Evolutionary conservation across 495 filamentous ascomycete species (phyloP).

Genomic region (Trypethelium eluteriae): DNA sequence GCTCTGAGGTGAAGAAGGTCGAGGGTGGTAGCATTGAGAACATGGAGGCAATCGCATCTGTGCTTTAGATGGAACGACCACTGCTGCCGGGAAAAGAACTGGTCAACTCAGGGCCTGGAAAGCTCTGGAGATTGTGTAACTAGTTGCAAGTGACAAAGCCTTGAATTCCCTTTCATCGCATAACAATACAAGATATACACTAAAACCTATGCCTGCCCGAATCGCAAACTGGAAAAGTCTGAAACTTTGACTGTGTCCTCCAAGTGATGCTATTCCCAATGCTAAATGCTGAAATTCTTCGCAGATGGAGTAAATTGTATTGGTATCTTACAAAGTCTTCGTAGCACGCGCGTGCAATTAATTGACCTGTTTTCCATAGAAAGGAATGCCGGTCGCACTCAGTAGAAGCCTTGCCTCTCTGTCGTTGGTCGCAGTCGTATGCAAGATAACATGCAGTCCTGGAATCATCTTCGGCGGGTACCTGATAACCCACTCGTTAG

Average conservation of each 20-base stretch:
- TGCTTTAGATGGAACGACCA: neutral
- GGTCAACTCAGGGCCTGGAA: neutral
- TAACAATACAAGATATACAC: too few species aligned
- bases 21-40: constrained; percentile 19
- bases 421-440: constrained; percentile 83
- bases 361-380: constrained; percentile 63
- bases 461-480: constrained; percentile 92
- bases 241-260: too few species aligned
- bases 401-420: constrained; percentile 83
- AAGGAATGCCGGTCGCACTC: constrained; percentile 73
- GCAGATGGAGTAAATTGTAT: too few species aligned
- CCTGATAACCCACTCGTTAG: constrained; percentile 30
- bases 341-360: constrained; percentile 24
- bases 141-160: too few species aligned
- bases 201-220: too few species aligned
- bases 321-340: too few species aligned
- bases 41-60: constrained; percentile 21
- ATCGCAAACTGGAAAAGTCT: too few species aligned
- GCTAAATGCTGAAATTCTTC: too few species aligned
- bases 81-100: neutral
- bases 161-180: too few species aligned
- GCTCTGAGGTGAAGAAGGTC: constrained; percentile 26
- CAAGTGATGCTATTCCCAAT: too few species aligned
- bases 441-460: constrained; percentile 75
- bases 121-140: too few species aligned